Base-by-base conservation (phyloP, 768 basidiomycete species). In the Kwoniella sp. region DNA sequence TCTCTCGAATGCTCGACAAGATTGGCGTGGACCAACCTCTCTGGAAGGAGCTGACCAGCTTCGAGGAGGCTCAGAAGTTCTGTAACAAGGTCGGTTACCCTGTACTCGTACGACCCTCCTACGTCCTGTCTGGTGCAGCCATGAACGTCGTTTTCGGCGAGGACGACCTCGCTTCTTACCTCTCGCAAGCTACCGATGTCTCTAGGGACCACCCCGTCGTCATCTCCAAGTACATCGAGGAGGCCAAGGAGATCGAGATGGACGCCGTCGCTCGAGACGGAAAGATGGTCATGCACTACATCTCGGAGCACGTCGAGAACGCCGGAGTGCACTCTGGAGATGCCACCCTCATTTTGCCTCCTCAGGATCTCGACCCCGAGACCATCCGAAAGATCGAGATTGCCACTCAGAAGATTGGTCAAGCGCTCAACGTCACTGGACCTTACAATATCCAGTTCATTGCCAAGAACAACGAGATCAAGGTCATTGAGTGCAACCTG, bases 401-500 rank as follows among this genome's bases (percentile, higher is more conserved):
- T 68, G 95, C 95, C 6, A 98, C 93, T 0, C 85, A 84, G 34
- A 99, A 98, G 80, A 98, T 99, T 57, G 95, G 90, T 26, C 88
- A 91, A 53, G 93, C 95, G 12, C 82, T 99, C 52, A 95, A 98
- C 71, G 92, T 98, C 39, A 96, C 93, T 5, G 95, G 93, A 5
- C 93, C 93, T 0, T 98, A 87, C 83, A 99, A 99, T 73, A 99
- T 99, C 71, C 93, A 99, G 78, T 96, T 99, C 77, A 96, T 99
- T 65, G 93, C 93, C 44, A 99, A 99, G 82, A 88, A 99, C 78
- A 98, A 96, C 78, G 93, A 96, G 76, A 98, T 99, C 80, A 99
- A 99, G 80, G 93, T 99, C 65, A 99, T 99, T 73, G 93, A 99
- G 75, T 98, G 93, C 77, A 99, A 99, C 77, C 79, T 99, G 28